phyloP scores from a whole-genome alignment of 139 green algal genomes.

The Trebouxia sp. region DNA sequence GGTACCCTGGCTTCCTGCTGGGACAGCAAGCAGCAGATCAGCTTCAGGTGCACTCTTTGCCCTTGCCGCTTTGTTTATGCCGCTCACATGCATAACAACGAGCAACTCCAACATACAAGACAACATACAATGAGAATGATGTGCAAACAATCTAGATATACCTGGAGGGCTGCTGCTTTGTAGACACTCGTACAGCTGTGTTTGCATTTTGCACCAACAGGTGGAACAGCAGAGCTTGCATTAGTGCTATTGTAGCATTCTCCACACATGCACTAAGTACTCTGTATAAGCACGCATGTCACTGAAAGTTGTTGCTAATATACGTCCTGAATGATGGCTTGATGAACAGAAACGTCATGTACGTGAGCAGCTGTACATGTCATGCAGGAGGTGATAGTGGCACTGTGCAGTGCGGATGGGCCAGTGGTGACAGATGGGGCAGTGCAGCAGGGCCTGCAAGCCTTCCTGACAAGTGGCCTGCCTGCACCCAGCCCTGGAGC shows the following conservation, averaged over 20 bases:
- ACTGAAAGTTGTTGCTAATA: too few relatives aligned
- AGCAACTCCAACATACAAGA: not conserved
- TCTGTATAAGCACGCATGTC: too few relatives aligned
- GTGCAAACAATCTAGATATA: too few relatives aligned
- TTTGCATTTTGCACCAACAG: too few relatives aligned
- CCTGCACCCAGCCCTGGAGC: not conserved
- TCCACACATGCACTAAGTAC: too few relatives aligned
- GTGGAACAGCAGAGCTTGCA: too few relatives aligned
- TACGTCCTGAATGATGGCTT: too few relatives aligned
- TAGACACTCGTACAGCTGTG: too few relatives aligned
- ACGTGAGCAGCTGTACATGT: not conserved
- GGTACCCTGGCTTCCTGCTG: not conserved
- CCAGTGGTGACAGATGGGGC: not conserved
- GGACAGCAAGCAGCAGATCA: not conserved
- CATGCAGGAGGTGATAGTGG: not conserved
- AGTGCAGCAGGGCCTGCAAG: not conserved
- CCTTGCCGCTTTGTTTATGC: not conserved
- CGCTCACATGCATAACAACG: not conserved
- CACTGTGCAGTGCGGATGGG: not conserved
- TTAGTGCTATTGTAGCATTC: too few relatives aligned
- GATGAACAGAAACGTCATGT: too few relatives aligned
- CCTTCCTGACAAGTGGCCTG: not conserved
- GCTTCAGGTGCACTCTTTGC: not conserved
- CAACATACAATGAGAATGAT: too few relatives aligned
- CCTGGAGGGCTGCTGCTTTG: too few relatives aligned